Conservation (phyloP, 106 monocot species). For the Narthecium ossifragum region DNA sequence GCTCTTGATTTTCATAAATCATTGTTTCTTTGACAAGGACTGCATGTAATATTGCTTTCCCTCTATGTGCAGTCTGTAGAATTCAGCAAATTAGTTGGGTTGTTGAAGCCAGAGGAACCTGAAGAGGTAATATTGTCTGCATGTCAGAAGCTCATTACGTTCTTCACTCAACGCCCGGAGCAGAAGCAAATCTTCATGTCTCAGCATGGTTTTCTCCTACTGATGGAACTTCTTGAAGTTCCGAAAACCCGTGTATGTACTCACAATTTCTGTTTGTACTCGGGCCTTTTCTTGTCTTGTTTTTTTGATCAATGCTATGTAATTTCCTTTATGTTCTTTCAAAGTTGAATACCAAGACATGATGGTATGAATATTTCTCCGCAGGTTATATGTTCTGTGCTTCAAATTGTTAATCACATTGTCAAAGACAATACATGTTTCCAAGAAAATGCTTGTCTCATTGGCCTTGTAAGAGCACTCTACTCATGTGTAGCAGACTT, state of each 20-base stretch:
- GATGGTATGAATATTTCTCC: not conserved
- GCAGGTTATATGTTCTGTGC: constrained; percentile 70
- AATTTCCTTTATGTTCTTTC: not conserved
- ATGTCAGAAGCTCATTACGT: constrained; percentile 69
- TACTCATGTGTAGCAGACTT: not conserved
- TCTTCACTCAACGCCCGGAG: constrained; percentile 73
- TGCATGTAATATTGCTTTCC: not conserved
- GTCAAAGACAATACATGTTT: constrained; percentile 67
- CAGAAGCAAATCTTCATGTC: constrained; percentile 73
- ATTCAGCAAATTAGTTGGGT: constrained; percentile 68
- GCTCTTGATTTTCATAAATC: constrained; percentile 1
- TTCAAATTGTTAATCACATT: constrained; percentile 79
- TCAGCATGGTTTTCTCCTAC: constrained; percentile 72
- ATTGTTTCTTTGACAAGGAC: not conserved
- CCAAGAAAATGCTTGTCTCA: constrained; percentile 88
- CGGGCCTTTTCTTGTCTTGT: not conserved
- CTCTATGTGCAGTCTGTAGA: constrained; percentile 49
- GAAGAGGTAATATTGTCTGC: constrained; percentile 79
- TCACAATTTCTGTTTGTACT: constrained; percentile 2
- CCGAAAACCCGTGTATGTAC: constrained; percentile 62
- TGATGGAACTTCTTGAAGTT: constrained; percentile 82
- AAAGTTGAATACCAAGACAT: not conserved
- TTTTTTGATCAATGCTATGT: not conserved
- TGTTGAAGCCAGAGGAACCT: constrained; percentile 67
- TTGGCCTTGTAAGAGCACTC: constrained; percentile 72